Conservation (phyloP, 129 eudicot genomes). For the Tagetes patula region DNA sequence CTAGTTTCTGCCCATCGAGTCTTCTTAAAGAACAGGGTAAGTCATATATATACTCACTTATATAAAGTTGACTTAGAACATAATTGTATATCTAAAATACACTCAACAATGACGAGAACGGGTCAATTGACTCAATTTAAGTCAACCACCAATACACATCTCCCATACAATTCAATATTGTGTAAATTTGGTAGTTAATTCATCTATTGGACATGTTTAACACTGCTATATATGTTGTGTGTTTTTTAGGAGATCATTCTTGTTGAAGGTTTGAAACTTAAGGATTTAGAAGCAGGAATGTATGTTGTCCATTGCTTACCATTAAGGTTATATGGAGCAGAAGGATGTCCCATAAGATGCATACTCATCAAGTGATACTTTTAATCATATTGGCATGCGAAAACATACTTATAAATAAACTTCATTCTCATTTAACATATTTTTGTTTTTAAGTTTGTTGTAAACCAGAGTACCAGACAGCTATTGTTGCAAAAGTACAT, state of each 20-base stretch:
- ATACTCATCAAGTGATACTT: constrained; percentile 55
- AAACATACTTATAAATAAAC: neutral
- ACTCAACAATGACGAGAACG: neutral
- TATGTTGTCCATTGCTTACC: constrained; percentile 81
- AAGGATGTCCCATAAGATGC: constrained; percentile 87
- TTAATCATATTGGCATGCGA: constrained; percentile 1
- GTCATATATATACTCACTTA: constrained; percentile 8
- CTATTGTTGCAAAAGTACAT: too few species aligned
- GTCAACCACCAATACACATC: neutral
- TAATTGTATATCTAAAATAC: neutral
- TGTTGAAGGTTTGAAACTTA: constrained; percentile 83
- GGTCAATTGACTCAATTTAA: neutral
- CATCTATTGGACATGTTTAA: neutral
- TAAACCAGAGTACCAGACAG: neutral
- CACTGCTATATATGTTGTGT: constrained; percentile 6
- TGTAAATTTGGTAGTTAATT: constrained; percentile 4
- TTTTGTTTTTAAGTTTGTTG: neutral
- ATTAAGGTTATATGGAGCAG: constrained; percentile 70
- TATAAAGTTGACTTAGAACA: neutral
- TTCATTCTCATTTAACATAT: neutral
- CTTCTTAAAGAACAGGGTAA: constrained; percentile 73
- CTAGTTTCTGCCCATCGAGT: constrained; percentile 76
- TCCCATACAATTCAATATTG: neutral
- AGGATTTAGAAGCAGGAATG: constrained; percentile 48
- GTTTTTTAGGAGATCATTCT: constrained; percentile 62